These are phyloP conservation scores for Chloris gayana DNA, from an alignment of 176 grass and related monocot species.

Conservation along the genomic window DNA sequence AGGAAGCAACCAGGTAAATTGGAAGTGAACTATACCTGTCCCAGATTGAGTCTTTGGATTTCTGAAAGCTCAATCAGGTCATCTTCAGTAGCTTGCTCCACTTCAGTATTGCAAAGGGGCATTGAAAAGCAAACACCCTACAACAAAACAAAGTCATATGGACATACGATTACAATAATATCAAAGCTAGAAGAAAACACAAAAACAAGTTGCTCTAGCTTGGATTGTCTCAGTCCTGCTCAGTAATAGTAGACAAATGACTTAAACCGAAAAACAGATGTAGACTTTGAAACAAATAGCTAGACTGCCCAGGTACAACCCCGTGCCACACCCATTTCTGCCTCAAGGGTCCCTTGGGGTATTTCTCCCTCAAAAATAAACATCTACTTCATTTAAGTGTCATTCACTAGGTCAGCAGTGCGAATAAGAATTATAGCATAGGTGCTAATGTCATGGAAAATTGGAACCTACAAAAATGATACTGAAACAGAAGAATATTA, in stretches of 20 bases:
- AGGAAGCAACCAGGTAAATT: neutral
- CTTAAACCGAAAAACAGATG: constrained; percentile 18
- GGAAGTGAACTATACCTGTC: constrained; percentile 64
- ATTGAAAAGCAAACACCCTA: constrained; percentile 78
- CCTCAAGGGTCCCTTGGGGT: too few relatives aligned
- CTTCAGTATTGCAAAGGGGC: constrained; percentile 80
- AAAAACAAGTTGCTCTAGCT: neutral
- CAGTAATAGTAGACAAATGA: neutral
- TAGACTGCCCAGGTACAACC: too few relatives aligned
- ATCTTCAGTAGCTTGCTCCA: constrained; percentile 74
- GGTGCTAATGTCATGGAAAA: neutral
- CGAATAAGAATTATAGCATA: neutral
- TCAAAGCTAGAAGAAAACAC: neutral
- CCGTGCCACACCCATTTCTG: too few relatives aligned
- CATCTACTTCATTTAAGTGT: constrained; percentile 14
- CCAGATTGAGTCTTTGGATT: constrained; percentile 78
- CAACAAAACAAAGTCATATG: constrained; percentile 16
- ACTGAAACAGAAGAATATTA: neutral
- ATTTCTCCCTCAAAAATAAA: too few relatives aligned
- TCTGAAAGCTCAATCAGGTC: constrained; percentile 88
- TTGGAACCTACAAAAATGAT: neutral
- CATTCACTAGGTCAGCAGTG: constrained; percentile 13
- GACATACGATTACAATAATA: constrained; percentile 33
- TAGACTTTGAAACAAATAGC: neutral
- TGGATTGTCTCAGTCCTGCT: neutral